Percentiles rank a stretch among this genome's conserved stretches.
phyloP scores from a whole-genome alignment of 2,329 filamentous ascomycete species.

The Aciculosporium take region DNA sequence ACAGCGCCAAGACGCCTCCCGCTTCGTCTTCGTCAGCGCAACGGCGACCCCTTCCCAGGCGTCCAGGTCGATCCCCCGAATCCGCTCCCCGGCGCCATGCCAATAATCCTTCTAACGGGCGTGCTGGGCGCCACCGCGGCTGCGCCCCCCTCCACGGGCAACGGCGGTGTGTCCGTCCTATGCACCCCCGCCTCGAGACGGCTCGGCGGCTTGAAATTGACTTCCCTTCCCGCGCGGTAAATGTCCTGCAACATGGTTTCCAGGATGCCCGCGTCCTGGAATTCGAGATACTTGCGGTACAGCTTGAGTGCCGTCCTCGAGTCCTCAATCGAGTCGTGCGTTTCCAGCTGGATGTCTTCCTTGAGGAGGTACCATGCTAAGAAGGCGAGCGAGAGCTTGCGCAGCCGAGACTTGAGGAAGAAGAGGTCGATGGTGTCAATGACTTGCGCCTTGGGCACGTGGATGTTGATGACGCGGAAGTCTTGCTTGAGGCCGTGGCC shows the following conservation, averaged over 20 bases:
- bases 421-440: constrained; percentile 92
- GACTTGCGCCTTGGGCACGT: constrained; percentile 77
- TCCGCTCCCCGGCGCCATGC: constrained; percentile 18
- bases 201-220: constrained; percentile 37
- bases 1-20: neutral
- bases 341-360: constrained; percentile 84
- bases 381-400: constrained; percentile 85
- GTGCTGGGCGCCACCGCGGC: constrained; percentile 28
- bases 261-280: constrained; percentile 69
- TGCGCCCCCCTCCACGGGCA: constrained; percentile 20
- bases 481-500: constrained; percentile 90
- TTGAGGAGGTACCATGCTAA: constrained; percentile 82
- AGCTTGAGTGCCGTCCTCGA: constrained; percentile 79
- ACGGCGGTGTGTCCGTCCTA: constrained; percentile 41
- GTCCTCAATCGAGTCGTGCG: constrained; percentile 92
- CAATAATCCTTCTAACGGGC: constrained; percentile 27
- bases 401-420: constrained; percentile 63
- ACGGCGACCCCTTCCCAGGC: constrained; percentile 29
- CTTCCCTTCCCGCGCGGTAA: constrained; percentile 41
- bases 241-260: constrained; percentile 78
- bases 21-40: constrained; percentile 11
- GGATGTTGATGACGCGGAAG: constrained; percentile 96
- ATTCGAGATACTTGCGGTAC: constrained; percentile 82
- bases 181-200: constrained; percentile 30
- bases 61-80: constrained; percentile 30